Evolutionary conservation across 768 basidiomycete genomes (phyloP).

Genomic region (Serendipita sp.): DNA sequence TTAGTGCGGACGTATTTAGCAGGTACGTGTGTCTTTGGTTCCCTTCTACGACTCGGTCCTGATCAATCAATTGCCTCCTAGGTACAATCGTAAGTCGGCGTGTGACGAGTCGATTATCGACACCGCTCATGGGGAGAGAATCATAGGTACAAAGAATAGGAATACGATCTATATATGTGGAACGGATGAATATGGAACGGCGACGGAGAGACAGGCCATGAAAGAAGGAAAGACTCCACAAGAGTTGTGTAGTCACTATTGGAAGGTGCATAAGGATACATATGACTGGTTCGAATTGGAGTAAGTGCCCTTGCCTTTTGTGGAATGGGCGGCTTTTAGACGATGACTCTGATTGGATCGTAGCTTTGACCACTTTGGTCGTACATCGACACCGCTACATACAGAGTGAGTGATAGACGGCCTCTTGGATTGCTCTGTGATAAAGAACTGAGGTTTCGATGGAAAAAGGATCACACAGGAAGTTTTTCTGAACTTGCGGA

Average conservation of each 20-base stretch:
- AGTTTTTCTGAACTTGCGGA: constrained; percentile 70
- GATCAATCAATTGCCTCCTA: constrained; percentile 6
- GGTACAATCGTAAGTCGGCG: constrained; percentile 17
- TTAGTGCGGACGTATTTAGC: constrained; percentile 95
- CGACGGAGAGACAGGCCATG: constrained; percentile 91
- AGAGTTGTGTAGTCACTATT: constrained; percentile 81
- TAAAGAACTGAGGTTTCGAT: background rate
- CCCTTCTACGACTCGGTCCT: background rate
- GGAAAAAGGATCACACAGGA: constrained; percentile 66
- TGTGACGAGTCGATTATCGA: background rate
- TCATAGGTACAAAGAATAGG: constrained; percentile 55
- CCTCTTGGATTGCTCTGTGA: too few species aligned
- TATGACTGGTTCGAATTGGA: constrained; percentile 94
- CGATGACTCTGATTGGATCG: background rate
- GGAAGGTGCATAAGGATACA: constrained; percentile 74
- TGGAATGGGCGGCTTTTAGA: too few species aligned
- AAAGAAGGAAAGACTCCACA: constrained; percentile 70
- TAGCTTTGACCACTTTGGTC: constrained; percentile 91
- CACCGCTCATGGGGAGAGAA: background rate
- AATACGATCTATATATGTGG: constrained; percentile 91
- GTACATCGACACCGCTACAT: constrained; percentile 81
- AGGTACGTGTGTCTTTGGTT: constrained; percentile 35
- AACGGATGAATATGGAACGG: constrained; percentile 99
- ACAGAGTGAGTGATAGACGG: constrained; percentile 45
- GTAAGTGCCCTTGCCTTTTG: too few species aligned